Percentiles rank a stretch among this genome's conserved stretches.
These are phyloP conservation scores for Coffea eugenioides DNA, from an alignment of 257 asterid species.

Conservation along the genomic window DNA sequence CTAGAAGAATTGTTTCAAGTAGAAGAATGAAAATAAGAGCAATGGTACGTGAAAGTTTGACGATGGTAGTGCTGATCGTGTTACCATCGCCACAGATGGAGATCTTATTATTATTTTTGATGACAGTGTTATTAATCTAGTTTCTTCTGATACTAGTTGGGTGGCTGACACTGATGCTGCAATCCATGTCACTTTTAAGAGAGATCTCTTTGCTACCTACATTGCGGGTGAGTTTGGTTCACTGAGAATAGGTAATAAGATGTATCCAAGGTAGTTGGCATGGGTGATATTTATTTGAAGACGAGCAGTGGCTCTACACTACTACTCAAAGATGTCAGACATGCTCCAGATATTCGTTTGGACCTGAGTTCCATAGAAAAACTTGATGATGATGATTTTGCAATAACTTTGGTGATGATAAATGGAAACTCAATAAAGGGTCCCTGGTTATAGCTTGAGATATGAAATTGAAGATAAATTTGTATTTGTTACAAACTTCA, in stretches of 20 bases:
- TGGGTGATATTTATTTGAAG: neutral
- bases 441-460: neutral
- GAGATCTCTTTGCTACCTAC: neutral
- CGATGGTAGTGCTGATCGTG: neutral
- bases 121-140: neutral
- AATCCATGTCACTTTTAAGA: too few species aligned
- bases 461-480: neutral
- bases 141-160: too few species aligned
- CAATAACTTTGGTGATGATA: neutral
- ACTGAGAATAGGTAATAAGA: neutral
- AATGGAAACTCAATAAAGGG: neutral
- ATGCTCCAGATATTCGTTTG: neutral
- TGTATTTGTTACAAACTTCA: neutral
- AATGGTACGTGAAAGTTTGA: too few species aligned
- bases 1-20: neutral
- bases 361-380: neutral
- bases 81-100: too few species aligned
- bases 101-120: neutral
- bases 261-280: neutral
- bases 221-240: neutral
- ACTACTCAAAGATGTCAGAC: neutral
- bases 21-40: neutral
- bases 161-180: too few species aligned
- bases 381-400: neutral
- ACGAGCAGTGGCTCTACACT: neutral